Conservation (phyloP, 805 yeast genomes). For the Lipomyces yamanashiensis region DNA sequence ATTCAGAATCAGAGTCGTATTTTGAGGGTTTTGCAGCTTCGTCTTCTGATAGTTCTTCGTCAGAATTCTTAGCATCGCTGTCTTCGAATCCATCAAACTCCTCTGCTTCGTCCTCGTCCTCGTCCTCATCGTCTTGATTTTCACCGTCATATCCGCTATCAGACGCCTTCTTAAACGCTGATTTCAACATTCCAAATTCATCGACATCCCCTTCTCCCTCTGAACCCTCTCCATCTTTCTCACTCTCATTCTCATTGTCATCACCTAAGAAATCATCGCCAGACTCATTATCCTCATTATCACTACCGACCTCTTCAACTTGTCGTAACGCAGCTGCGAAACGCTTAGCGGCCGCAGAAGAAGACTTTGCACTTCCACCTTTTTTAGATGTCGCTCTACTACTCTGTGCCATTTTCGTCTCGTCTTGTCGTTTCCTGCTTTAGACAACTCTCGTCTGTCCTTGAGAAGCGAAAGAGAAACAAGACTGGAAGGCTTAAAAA, state of each 20-base stretch:
- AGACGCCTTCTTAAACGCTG: constrained; percentile 3
- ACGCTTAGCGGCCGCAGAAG: constrained; percentile 10
- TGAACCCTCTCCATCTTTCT: constrained; percentile 46
- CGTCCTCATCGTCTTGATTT: background rate
- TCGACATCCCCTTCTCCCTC: constrained; percentile 6
- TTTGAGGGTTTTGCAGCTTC: constrained; percentile 55
- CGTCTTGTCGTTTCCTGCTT: background rate
- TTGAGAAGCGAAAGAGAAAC: too few relatives aligned
- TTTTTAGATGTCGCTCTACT: background rate
- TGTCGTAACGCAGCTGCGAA: constrained; percentile 14
- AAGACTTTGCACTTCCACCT: background rate
- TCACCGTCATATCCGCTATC: background rate
- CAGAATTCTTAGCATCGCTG: background rate
- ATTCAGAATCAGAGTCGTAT: constrained; percentile 10
- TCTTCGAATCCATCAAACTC: constrained; percentile 6
- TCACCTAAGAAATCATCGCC: constrained; percentile 37
- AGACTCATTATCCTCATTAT: constrained; percentile 43
- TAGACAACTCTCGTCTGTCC: background rate
- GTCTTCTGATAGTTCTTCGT: constrained; percentile 39
- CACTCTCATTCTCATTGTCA: constrained; percentile 42
- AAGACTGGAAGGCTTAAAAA: background rate
- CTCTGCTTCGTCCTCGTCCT: constrained; percentile 12
- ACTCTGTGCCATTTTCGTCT: constrained; percentile 2
- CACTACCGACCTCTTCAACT: constrained; percentile 45
- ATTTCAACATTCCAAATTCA: constrained; percentile 19